Conservation (phyloP, 306 rosid genomes). For the Fagus crenata region DNA sequence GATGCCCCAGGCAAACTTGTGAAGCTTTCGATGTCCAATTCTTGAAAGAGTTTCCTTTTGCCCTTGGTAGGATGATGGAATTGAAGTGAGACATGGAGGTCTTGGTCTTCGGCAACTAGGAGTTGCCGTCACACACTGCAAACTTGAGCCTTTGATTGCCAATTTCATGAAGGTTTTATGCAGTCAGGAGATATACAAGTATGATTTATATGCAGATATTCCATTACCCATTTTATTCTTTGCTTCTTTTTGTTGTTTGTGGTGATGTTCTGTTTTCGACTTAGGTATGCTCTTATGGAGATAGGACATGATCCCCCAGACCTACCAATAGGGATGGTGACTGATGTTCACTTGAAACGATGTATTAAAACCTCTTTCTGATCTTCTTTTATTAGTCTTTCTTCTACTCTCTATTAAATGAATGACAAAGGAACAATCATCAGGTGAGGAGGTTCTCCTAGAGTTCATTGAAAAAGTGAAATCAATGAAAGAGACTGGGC, state of each 20-base stretch:
- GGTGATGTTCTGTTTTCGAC: background rate
- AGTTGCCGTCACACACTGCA: conserved; percentile 61
- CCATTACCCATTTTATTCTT: background rate
- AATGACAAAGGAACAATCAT: conserved; percentile 4
- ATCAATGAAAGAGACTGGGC: conserved; percentile 60
- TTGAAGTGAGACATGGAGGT: conserved; percentile 82
- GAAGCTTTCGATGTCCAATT: background rate
- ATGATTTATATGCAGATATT: conserved; percentile 15
- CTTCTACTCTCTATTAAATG: background rate
- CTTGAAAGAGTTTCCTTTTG: background rate
- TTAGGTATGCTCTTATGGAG: conserved; percentile 85
- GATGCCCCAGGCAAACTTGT: background rate
- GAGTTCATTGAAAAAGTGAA: conserved; percentile 61
- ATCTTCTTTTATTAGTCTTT: background rate
- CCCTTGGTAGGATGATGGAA: conserved; percentile 66
- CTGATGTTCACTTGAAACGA: conserved; percentile 62
- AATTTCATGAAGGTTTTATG: conserved; percentile 77
- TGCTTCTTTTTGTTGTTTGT: background rate
- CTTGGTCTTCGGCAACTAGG: conserved; percentile 73
- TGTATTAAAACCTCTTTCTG: conserved; percentile 37
- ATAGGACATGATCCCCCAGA: conserved; percentile 78
- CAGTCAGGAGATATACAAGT: conserved; percentile 81
- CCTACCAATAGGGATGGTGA: conserved; percentile 70
- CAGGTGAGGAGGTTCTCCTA: conserved; percentile 71
- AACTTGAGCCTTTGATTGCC: conserved; percentile 69